Base-by-base conservation (phyloP, 768 basidiomycete genomes). In the Hericium coralloides region DNA sequence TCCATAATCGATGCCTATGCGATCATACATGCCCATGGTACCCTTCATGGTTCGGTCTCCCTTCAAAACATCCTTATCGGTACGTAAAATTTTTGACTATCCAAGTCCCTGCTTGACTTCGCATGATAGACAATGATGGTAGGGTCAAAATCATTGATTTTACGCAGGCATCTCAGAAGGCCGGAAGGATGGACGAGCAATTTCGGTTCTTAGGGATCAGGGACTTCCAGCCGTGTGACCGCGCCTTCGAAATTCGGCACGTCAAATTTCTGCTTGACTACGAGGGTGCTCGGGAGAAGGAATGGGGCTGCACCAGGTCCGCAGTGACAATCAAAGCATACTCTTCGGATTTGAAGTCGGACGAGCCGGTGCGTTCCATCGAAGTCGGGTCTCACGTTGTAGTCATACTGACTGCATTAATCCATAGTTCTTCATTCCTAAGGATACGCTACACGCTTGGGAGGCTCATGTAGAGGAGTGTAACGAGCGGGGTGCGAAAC, bases 211-310 rank as follows among this genome's bases (percentile, higher is more conserved):
- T 79, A 12, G 66, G 67, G 14, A 67, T 84, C 12, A 60, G 61
- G 60, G 17, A 76, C 74, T 17, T 70, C 68, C 43, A 50, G 20
- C 65, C 66, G 14, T 69, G 67, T 2, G 77, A 82, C 18, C 70
- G 84, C 38, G 67, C 64, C 20, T 45, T 74, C 58, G 84, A 85
- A 60, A 79, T 81, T 73, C 73, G 81, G 55, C 76, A 79, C 60
- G 77, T 84, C 60, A 76, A 75, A 64, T 81, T 74, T 65, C 74
- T 78, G 59, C 73, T 85, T 37, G 74, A 83, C 65, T 76, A 71
- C 56, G 57, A 68, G 54, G 71, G 66, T 25, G 72, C 75, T 0
- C 68, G 73, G n/a, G 62, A 55, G 38, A 25, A 31, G 49, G 61
- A 62, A 41, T 60, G 56, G 48, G 41, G 37, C 22, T 50, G 53